Evolutionary conservation across 2,329 filamentous ascomycete species (phyloP).

Genomic region (Pseudogymnoascus sp.): DNA sequence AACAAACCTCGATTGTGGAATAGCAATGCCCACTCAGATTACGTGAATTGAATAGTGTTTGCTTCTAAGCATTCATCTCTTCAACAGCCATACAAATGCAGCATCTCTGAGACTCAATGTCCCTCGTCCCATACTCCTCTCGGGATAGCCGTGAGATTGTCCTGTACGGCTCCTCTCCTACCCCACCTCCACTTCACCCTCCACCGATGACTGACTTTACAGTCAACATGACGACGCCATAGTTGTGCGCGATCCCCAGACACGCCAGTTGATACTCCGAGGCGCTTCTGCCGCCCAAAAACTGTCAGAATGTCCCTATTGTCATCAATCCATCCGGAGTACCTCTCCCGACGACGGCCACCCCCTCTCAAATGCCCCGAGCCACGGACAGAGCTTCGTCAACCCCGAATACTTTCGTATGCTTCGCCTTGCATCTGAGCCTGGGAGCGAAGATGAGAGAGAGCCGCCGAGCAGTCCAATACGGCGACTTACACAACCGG

Average conservation of each 20-base stretch:
- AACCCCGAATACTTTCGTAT: constrained; percentile 93
- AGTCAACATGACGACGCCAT: constrained; percentile 91
- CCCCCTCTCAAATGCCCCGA: constrained; percentile 36
- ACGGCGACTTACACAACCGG: constrained; percentile 35
- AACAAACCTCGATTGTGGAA: background rate
- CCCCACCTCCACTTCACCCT: background rate
- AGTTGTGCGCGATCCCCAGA: constrained; percentile 80
- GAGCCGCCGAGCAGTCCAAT: constrained; percentile 44
- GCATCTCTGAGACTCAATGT: constrained; percentile 36
- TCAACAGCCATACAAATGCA: background rate
- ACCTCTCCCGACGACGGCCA: constrained; percentile 40
- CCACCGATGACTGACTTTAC: constrained; percentile 5
- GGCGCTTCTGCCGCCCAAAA: constrained; percentile 40
- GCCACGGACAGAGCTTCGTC: constrained; percentile 59
- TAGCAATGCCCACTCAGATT: background rate
- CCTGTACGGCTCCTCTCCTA: constrained; percentile 49
- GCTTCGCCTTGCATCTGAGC: constrained; percentile 56
- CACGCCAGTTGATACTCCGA: constrained; percentile 76
- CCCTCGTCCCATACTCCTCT: constrained; percentile 67
- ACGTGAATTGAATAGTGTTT: background rate
- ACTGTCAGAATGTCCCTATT: constrained; percentile 65
- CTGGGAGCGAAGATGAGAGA: constrained; percentile 35
- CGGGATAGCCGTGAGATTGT: constrained; percentile 71
- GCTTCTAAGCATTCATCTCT: background rate
- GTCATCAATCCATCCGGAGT: constrained; percentile 32